Evolutionary conservation across 2,329 filamentous ascomycete genomes (phyloP).

Genomic region (Chaetomiaceae sp.): DNA sequence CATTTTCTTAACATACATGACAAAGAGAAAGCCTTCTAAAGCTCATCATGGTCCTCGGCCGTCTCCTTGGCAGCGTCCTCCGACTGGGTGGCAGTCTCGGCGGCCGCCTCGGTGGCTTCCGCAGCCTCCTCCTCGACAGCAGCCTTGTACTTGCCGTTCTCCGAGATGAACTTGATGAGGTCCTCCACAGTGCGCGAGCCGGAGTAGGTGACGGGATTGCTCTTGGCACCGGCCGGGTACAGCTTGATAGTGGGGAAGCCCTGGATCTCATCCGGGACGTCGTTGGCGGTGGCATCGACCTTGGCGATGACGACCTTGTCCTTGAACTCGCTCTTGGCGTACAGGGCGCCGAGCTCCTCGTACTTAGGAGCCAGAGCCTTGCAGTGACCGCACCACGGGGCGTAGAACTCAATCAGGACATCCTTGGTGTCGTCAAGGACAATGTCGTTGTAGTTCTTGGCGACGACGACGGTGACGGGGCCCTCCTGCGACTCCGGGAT

Average conservation of each 20-base stretch:
- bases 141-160: conserved; percentile 87
- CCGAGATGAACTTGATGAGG: conserved; percentile 83
- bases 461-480: conserved; percentile 80
- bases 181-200: conserved; percentile 88
- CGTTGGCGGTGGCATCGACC: conserved; percentile 93
- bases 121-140: conserved; percentile 54
- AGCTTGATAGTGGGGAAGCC: conserved; percentile 99
- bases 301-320: conserved; percentile 89
- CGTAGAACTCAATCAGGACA: conserved; percentile 96
- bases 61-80: conserved; percentile 41
- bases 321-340: conserved; percentile 71
- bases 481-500: conserved; percentile 91
- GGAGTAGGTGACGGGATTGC: conserved; percentile 75
- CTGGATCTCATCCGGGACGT: conserved; percentile 92
- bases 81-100: conserved; percentile 36
- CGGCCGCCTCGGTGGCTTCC: conserved; percentile 32
- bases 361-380: conserved; percentile 96
- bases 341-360: conserved; percentile 78
- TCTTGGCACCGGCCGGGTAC: conserved; percentile 85
- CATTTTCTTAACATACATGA: conserved; percentile 21
- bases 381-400: conserved; percentile 99
- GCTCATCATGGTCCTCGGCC: conserved; percentile 58
- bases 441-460: conserved; percentile 86
- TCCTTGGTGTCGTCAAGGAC: conserved; percentile 94
- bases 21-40: conserved; percentile 50